Base-by-base conservation (phyloP, 768 basidiomycete genomes). In the Holtermannia corniformis region DNA sequence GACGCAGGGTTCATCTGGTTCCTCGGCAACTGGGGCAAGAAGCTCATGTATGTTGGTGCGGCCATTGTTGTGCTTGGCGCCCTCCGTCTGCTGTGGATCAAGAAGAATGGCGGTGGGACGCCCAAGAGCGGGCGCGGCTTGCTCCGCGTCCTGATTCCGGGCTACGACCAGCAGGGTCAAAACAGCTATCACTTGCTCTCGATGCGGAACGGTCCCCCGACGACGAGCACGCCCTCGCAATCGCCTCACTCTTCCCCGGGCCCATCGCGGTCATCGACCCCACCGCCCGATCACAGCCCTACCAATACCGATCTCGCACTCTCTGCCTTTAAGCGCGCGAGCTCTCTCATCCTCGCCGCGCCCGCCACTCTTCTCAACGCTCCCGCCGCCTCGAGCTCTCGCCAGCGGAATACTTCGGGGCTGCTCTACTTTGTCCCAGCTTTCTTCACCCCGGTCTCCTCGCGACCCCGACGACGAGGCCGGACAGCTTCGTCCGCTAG, bases 1-100 rank as follows among this genome's bases (percentile, higher is more conserved):
- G 93, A 99, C 71, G 95, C 93, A 24, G 88, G 84, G n/a, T 95
- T 97, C 75, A 90, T 97, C 66, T 81, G 82, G 42, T 96, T 96
- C 77, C 78, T 97, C 49, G 86, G 81, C 40, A 78, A 79, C 21
- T 92, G 88, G 83, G 93, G 93, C 52, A 91, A 87, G 68, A 76
- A 68, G 40, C 72, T 95, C 58, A 87, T 96, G 86, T 88, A 85
- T 82, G 55, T 90, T 20, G 89, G 87, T 0, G 70, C 86, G 52
- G 70, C 80, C 21, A 72, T 93, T 57, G 77, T 93, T 25, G 72
- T 93, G 37, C 68, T 82, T 43, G 88, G 88, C 20, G 70, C 83
- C 43, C 70, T 83, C 44, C 79, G 82, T 67, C 50, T 70, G 48
- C 72, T 80, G 45, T 63, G 50, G 51, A 14, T 44, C 2, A 56